Evolutionary conservation across 2,329 filamentous ascomycete species (phyloP).

Genomic region (Coniella vitis): DNA sequence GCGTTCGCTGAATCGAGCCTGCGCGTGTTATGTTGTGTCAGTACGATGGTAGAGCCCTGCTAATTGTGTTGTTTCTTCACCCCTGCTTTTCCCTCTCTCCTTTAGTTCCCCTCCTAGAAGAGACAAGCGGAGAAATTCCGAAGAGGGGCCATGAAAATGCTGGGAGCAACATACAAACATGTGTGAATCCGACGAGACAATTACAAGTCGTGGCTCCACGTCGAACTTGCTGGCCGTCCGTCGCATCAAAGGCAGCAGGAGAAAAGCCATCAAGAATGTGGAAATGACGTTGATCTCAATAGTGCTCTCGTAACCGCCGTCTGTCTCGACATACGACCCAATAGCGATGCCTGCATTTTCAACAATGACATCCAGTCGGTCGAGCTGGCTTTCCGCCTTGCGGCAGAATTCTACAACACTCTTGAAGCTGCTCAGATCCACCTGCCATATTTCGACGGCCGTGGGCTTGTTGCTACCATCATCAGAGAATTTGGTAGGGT

Average conservation of each 20-base stretch:
- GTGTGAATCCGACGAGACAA: slow-evolving; percentile 34
- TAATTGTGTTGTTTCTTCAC: no score
- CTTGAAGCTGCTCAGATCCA: slow-evolving; percentile 41
- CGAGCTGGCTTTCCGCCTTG: slow-evolving; percentile 23
- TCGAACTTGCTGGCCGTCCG: slow-evolving; percentile 27
- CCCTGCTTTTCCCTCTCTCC: no score
- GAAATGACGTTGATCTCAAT: slow-evolving; percentile 41
- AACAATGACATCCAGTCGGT: slow-evolving; percentile 35
- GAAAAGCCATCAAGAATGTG: slow-evolving; percentile 36
- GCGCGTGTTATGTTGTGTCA: not conserved
- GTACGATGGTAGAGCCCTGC: no score
- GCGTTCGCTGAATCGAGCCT: slow-evolving; percentile 29
- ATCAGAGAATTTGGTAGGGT: slow-evolving; percentile 17
- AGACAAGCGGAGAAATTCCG: no score
- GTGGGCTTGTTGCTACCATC: not conserved
- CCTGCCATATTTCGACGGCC: slow-evolving; percentile 39
- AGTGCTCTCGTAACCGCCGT: slow-evolving; percentile 26
- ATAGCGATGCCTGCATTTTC: slow-evolving; percentile 32
- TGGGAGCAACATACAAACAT: slow-evolving; percentile 19
- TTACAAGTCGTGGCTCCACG: slow-evolving; percentile 28
- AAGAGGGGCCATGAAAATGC: no score
- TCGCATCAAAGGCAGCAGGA: slow-evolving; percentile 35
- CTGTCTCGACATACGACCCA: slow-evolving; percentile 7
- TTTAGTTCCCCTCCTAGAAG: no score
- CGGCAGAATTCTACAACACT: slow-evolving; percentile 37